Evolutionary conservation across 73 alveolate species (phyloP).

Genomic region (Paramecium pentaurelia): DNA sequence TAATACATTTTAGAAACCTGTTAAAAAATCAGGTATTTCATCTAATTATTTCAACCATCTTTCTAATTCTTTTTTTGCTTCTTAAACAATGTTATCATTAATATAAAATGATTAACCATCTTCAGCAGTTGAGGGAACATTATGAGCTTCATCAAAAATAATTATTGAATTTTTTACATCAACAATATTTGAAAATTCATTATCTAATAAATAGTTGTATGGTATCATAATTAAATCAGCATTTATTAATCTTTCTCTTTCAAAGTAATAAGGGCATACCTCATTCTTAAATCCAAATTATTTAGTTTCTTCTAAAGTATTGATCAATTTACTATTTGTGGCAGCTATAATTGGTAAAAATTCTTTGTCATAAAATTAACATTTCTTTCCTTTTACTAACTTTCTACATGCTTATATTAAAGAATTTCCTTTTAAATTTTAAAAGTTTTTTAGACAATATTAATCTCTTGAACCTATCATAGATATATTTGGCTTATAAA

Average conservation of each 20-base stretch:
- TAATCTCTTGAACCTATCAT: constrained; percentile 80
- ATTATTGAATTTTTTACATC: constrained; percentile 33
- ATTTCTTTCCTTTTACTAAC: background rate
- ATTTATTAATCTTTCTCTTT: constrained; percentile 65
- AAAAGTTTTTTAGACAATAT: constrained; percentile 66
- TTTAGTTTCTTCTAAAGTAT: constrained; percentile 70
- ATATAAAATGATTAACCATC: constrained; percentile 44
- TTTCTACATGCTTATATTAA: constrained; percentile 26
- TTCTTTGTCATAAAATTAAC: background rate
- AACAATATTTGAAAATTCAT: background rate
- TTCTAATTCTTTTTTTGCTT: constrained; percentile 19
- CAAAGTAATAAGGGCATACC: constrained; percentile 75
- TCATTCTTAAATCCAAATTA: constrained; percentile 63
- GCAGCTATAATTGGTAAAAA: background rate
- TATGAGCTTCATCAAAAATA: constrained; percentile 62
- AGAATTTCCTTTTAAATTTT: background rate
- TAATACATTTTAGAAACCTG: background rate
- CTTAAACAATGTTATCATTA: background rate
- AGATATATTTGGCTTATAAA: constrained; percentile 70
- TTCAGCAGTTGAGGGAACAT: constrained; percentile 28
- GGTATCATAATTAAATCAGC: constrained; percentile 75
- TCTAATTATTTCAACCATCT: background rate
- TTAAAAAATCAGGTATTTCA: background rate
- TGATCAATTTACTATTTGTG: background rate
- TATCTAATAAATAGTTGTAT: constrained; percentile 62